Base-by-base conservation (phyloP, 176 grass and related monocot species). In the Leersia perrieri region DNA sequence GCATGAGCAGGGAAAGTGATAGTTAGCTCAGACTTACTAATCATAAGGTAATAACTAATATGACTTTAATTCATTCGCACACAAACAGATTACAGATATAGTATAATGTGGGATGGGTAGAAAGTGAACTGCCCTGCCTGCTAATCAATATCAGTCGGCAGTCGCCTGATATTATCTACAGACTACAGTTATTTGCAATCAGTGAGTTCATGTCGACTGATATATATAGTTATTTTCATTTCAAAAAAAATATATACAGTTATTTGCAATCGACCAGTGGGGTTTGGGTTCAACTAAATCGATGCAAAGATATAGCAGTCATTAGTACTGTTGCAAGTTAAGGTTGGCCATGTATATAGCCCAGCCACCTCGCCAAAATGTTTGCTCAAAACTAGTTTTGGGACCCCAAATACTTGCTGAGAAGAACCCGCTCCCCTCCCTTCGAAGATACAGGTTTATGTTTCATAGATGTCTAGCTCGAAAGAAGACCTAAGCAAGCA, bases 11-110 rank as follows among this genome's bases (percentile, higher is more conserved):
- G 16, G 82, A 85, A 76, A 85, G 71, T 34, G 71, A 89, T 15
- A 39, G 71, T 29, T 89, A 71, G 82, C 41, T 89, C 57, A 58
- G 77, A 89, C 82, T 58, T 65, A 1, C 77, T 81, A 81, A 89
- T 89, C 87, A 69, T 42, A 58, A n/a, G 51, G 70, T 51, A 80
- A 84, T 68, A 66, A 41, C n/a, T n/a, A n/a, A n/a, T n/a, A n/a
- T 29, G 51, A 69, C 41, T 49, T 49, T 58, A 25, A 58, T 58
- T 58, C 22, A 58, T 23, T 58, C n/a, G 7, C 53, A 58, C 53
- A 58, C 53, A n/a, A n/a, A n/a, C n/a, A n/a, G n/a, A n/a, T n/a
- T 7, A 58, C 22, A 58, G 9, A 58, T 58, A 25, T 25, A n/a
- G n/a, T n/a, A 53, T 22, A 53, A 53, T n/a, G 22, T 25, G 53